A percentile compares a stretch with the other conserved stretches of the same genome.
Conservation (phyloP, 306 rosid species). For the Citrullus mucosospermus region DNA sequence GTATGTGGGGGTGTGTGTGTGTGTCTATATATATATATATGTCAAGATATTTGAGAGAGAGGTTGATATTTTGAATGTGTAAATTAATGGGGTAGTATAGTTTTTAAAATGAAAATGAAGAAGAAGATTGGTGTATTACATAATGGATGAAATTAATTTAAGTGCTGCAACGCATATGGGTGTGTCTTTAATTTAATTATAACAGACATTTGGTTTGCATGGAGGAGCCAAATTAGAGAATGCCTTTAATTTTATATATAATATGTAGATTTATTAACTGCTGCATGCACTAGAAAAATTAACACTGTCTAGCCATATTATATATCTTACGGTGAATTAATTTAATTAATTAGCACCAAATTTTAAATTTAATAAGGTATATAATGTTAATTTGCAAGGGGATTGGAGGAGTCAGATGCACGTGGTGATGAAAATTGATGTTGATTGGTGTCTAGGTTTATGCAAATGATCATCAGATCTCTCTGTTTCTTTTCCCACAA, state of each 20-base stretch:
- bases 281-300: not conserved
- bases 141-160: not conserved
- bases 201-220: not conserved
- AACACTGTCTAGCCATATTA: not conserved
- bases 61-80: not conserved
- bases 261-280: not conserved
- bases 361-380: not conserved
- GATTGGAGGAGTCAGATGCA: conserved; percentile 1
- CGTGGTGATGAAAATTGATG: not conserved
- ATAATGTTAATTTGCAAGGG: not conserved
- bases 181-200: not conserved
- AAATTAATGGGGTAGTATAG: not conserved
- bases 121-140: not conserved
- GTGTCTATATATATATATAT: not conserved
- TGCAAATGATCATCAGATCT: not conserved
- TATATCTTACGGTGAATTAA: not conserved
- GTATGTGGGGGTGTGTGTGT: not conserved
- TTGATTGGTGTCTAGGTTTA: not conserved
- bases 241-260: not conserved
- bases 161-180: not conserved
- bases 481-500: not conserved
- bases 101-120: not conserved
- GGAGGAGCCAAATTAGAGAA: not conserved
- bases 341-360: not conserved
- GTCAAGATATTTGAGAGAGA: not conserved